A percentile compares a stretch with the other conserved stretches of the same genome.
Evolutionary conservation across 2,329 filamentous ascomycete genomes (phyloP).

Genomic region (Xylariaceae sp.): DNA sequence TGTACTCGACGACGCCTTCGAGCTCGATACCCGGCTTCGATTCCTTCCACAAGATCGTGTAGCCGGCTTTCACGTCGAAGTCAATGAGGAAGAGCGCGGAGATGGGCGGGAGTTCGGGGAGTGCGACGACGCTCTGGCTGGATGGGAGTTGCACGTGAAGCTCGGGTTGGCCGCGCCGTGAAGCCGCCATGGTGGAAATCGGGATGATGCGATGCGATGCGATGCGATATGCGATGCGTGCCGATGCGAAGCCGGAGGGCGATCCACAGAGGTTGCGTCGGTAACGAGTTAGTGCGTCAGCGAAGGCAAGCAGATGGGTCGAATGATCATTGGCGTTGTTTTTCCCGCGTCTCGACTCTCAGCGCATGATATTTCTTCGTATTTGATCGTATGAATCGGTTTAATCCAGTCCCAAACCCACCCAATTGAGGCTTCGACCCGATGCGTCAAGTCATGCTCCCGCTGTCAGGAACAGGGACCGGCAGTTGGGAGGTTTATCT

Average conservation of each 20-base stretch:
- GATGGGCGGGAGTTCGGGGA: constrained; percentile 53
- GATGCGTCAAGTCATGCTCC: not conserved
- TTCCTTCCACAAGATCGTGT: constrained; percentile 84
- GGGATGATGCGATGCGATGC: constrained; percentile 2
- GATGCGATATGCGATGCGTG: not conserved
- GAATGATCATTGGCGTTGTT: constrained; percentile 3
- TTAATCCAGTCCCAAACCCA: not conserved
- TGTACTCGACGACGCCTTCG: constrained; percentile 89
- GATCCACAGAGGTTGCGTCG: too few species aligned
- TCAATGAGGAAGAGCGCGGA: constrained; percentile 82
- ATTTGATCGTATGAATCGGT: not conserved
- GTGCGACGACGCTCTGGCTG: constrained; percentile 27
- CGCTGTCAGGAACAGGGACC: not conserved
- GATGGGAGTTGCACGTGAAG: constrained; percentile 32
- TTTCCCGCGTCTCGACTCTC: not conserved
- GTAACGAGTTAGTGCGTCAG: too few species aligned
- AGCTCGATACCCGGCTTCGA: constrained; percentile 64
- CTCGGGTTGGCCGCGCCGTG: constrained; percentile 33
- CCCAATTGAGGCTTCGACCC: not conserved
- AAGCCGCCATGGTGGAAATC: constrained; percentile 28
- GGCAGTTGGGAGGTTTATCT: not conserved
- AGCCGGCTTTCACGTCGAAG: constrained; percentile 90
- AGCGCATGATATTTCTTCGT: not conserved
- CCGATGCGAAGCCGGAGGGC: constrained; percentile 1
- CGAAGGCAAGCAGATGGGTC: not conserved